Evolutionary conservation across 2,329 filamentous ascomycete genomes (phyloP), one percentile per base, ranked within the genome.

Genomic region (Pyrenophora seminiperda): DNA sequence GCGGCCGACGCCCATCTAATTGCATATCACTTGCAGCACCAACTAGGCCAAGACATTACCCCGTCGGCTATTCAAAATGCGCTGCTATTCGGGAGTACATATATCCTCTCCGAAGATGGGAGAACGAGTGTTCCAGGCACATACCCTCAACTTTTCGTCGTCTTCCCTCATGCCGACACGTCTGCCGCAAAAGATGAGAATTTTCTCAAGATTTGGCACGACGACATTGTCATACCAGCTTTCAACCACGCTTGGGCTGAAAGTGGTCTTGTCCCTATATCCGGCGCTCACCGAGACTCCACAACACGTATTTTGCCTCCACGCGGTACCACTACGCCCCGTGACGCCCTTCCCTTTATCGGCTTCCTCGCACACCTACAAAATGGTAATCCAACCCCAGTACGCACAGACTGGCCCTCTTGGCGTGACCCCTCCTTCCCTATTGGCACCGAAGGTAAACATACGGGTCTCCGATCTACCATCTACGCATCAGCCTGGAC

Each of bases 151-250:
- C 32, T 64, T 17, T 59, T 57, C 39, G 31, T 66, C 41, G 31
- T 65, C 5, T 66, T 66, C 13, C 63, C 61, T 10, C 36, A 61
- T 14, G 34, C 43, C 1, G 14, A n/a, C 6, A 43, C 31, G n/a
- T 24, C 14, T 24, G 7, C 45, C 5, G 30, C 34, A 9, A 19
- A 7, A 19, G 20, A 52, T 20, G 49, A 31, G 9, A 14, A 10
- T 1, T 62, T 66, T 44, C 45, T 63, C 18, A 33, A 36, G 6
- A 41, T 53, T 15, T 65, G 60, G 60, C 59, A 63, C 45, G 52
- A 63, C 7, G 41, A 60, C 1, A 52, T 66, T 4, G 40, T 66
- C 13, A 55, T 50, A 15, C 61, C 61, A 1, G 58, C 60, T 1
- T 63, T 63, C 40, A 49, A 63, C 22, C 22, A 24, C 13, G 58